A percentile compares a stretch with the other conserved stretches of the same genome.
phyloP scores from a whole-genome alignment of 768 basidiomycete species.

The Cystofilobasidium bisporidii region DNA sequence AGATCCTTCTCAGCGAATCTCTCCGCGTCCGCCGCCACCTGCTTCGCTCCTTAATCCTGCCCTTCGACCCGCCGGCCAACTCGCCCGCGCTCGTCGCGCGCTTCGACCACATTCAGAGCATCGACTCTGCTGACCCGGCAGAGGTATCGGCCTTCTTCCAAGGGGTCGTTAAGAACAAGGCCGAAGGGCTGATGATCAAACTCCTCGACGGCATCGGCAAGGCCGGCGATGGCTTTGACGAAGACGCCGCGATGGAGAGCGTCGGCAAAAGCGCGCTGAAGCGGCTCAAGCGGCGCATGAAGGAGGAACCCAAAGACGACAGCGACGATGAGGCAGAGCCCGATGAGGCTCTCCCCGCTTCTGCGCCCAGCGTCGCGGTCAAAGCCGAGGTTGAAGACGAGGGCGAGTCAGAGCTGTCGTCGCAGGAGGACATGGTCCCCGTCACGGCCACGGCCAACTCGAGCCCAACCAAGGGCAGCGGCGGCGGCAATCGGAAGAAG shows the following conservation, averaged over 20 bases:
- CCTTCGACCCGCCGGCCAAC: conserved; percentile 40
- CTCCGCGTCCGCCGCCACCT: conserved; percentile 62
- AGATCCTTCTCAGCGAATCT: conserved; percentile 60
- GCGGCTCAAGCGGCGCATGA: conserved; percentile 15
- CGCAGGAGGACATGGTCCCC: not conserved
- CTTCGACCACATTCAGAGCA: conserved; percentile 63
- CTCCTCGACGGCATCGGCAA: conserved; percentile 41
- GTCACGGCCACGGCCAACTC: conserved; percentile 32
- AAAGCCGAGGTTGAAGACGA: conserved; percentile 28
- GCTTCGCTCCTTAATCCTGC: conserved; percentile 56
- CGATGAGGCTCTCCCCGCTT: conserved; percentile 16
- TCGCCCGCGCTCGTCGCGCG: conserved; percentile 46
- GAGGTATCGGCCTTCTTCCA: conserved; percentile 66
- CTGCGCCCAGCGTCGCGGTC: not conserved
- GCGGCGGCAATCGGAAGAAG: conserved; percentile 47
- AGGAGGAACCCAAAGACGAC: conserved; percentile 22
- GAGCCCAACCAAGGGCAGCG: conserved; percentile 23
- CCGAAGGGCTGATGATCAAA: conserved; percentile 93
- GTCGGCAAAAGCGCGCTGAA: conserved; percentile 23
- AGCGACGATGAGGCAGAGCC: conserved; percentile 26
- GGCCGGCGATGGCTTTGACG: conserved; percentile 36
- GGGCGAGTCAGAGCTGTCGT: conserved; percentile 26
- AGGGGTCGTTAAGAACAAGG: conserved; percentile 61
- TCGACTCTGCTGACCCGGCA: conserved; percentile 44
- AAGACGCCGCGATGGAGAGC: conserved; percentile 53